Conservation (phyloP, 176 grass and related monocot genomes). For the Oryza punctata region DNA sequence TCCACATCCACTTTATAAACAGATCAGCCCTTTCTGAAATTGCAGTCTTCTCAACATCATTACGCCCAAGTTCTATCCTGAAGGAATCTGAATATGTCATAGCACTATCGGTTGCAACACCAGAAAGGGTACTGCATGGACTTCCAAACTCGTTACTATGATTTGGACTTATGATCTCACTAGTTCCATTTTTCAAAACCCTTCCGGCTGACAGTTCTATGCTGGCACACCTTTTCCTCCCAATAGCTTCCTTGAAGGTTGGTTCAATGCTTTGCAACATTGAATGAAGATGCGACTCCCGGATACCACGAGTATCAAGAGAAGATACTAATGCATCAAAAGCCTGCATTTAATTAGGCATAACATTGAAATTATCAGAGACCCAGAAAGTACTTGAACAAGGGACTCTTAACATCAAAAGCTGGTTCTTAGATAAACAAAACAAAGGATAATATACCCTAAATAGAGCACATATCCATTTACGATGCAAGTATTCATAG, state of each 20-base stretch:
- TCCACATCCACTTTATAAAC: conserved; percentile 89
- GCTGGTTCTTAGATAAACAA: background rate
- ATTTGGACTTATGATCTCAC: conserved; percentile 63
- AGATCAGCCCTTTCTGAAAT: conserved; percentile 61
- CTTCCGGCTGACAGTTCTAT: conserved; percentile 32
- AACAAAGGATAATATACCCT: background rate
- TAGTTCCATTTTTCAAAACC: conserved; percentile 45
- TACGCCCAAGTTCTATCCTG: conserved; percentile 70
- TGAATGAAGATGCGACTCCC: conserved; percentile 83
- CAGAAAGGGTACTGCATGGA: conserved; percentile 70
- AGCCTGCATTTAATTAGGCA: conserved; percentile 48
- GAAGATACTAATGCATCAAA: conserved; percentile 77
- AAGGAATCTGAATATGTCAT: conserved; percentile 63
- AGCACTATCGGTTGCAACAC: conserved; percentile 57
- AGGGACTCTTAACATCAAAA: background rate
- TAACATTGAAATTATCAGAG: conserved; percentile 23
- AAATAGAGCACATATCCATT: background rate
- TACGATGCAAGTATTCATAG: no score
- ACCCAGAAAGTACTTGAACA: background rate
- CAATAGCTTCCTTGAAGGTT: conserved; percentile 82
- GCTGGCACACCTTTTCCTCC: conserved; percentile 37
- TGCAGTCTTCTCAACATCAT: conserved; percentile 62
- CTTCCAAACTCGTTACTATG: conserved; percentile 61
- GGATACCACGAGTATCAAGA: conserved; percentile 86
- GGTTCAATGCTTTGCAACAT: conserved; percentile 90